Percentiles rank a stretch among this genome's conserved stretches.
Conservation (phyloP, 1,284 basidiomycete species). For the Cryptococcus sp. region DNA sequence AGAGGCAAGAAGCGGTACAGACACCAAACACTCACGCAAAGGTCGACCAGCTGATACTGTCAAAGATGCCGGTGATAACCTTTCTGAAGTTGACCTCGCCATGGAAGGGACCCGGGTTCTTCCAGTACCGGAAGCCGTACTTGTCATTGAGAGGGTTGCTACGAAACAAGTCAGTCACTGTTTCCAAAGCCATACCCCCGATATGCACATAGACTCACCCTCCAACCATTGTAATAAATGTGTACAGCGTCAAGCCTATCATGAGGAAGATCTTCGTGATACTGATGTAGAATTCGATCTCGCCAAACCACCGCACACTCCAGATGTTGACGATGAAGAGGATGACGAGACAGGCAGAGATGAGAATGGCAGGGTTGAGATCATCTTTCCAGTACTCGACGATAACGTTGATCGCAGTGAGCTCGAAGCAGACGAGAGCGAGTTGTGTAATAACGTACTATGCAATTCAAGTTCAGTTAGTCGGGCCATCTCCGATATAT, state of each 20-base stretch:
- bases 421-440: constrained; percentile 26
- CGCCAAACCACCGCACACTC: constrained; percentile 27
- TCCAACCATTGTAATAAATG: constrained; percentile 40
- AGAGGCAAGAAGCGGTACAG: background rate
- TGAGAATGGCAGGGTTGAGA: constrained; percentile 32
- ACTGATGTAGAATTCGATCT: constrained; percentile 39
- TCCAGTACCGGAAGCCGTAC: constrained; percentile 40
- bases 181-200: too few relatives aligned
- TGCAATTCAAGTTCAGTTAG: background rate
- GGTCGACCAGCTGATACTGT: constrained; percentile 28
- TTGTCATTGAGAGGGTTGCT: constrained; percentile 27
- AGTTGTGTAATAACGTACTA: constrained; percentile 27
- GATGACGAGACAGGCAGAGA: constrained; percentile 23
- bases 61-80: constrained; percentile 38
- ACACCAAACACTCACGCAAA: constrained; percentile 27
- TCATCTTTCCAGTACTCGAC: constrained; percentile 28
- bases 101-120: constrained; percentile 37
- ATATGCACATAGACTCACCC: constrained; percentile 21
- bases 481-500: background rate
- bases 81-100: constrained; percentile 16
- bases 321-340: constrained; percentile 30
- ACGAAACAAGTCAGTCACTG: background rate
- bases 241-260: constrained; percentile 36
- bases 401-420: constrained; percentile 32
- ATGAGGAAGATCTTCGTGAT: constrained; percentile 39